Base-by-base conservation (phyloP, 2,329 filamentous ascomycete species). In the Neofusicoccum ribis region DNA sequence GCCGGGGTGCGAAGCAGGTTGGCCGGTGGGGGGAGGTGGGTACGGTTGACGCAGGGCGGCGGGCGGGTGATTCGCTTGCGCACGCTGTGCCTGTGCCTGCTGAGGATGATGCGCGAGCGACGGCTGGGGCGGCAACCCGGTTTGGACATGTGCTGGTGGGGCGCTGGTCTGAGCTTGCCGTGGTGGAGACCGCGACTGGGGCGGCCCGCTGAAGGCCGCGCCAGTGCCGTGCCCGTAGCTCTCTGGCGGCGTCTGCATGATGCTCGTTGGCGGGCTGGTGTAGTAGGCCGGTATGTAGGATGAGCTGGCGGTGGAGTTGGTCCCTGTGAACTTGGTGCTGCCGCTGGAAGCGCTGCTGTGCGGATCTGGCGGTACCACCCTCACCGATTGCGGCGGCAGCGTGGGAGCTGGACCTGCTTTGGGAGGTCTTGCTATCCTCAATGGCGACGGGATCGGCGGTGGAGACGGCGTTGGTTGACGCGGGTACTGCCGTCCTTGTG, bases 401-500 rank as follows among this genome's bases (percentile, higher is more conserved):
- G 27, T 5, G 27, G 41, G 54, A 31, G 54, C 41, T 5, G 46
- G 44, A 12, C 39, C 54, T 46, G 39, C 54, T 36, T 59, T 46
- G 11, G 61, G 27, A 31, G 61, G 49, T 17, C n/a, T 63, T 9
- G 39, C 49, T 14, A 47, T 54, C 39, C 61, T 43, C n/a, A 63
- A 47, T 9, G 63, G 63, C 9, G 63, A 64, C 17, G 63, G 63
- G 36, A 80, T 51, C 14, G 50, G 66, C 60, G 51, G 69, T 51
- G 54, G 66, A 69, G 17, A 67, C 34, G 17, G 69, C 34, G 41
- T 50, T 5, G 65, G 44, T 9, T 47, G 36, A 39, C 61, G 49
- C 3, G 39, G 15, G 15, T 46, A 37, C 8, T 52, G 27, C 14
- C 39, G 23, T 5, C 36, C 59, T 20, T 62, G 43, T 14, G 62